Percentiles rank a stretch among this genome's conserved stretches.
These are phyloP conservation scores for Mycena vitilis DNA, from an alignment of 768 basidiomycete genomes.

Conservation along the genomic window DNA sequence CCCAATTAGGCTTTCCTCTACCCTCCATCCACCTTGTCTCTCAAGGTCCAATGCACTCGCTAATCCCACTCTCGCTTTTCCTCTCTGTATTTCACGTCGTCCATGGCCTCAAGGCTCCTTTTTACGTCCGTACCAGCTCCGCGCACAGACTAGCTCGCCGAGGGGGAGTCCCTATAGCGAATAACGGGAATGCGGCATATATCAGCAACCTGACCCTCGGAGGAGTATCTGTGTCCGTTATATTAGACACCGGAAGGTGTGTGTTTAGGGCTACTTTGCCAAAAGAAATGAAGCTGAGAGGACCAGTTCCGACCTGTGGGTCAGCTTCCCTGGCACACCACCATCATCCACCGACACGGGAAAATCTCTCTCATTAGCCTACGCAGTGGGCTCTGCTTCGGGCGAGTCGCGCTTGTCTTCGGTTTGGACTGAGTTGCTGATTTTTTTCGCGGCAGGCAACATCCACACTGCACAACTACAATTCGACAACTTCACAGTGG, in stretches of 20 bases:
- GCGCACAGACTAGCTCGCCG: slow-evolving; percentile 22
- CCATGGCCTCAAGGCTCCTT: slow-evolving; percentile 31
- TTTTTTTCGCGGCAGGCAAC: slow-evolving; percentile 46
- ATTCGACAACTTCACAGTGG: slow-evolving; percentile 57
- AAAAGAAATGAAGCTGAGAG: slow-evolving; percentile 1
- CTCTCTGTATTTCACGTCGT: slow-evolving; percentile 31
- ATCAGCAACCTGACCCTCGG: slow-evolving; percentile 52
- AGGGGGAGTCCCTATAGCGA: slow-evolving; percentile 42
- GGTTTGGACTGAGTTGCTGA: slow-evolving; percentile 4
- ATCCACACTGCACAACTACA: slow-evolving; percentile 57
- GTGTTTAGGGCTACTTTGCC: slow-evolving; percentile 15
- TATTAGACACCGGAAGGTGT: slow-evolving; percentile 63
- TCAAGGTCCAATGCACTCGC: slow-evolving; percentile 27
- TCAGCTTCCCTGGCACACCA: slow-evolving; percentile 54
- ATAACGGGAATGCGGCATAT: slow-evolving; percentile 55
- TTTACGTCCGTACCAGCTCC: slow-evolving; percentile 39
- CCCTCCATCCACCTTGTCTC: background rate
- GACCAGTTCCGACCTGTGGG: slow-evolving; percentile 73
- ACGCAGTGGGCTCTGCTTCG: slow-evolving; percentile 64
- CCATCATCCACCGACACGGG: slow-evolving; percentile 50
- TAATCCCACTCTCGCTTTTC: slow-evolving; percentile 35
- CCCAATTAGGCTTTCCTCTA: background rate
- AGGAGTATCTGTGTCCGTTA: slow-evolving; percentile 48
- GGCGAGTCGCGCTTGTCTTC: slow-evolving; percentile 48
- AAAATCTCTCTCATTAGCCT: slow-evolving; percentile 50